Evolutionary conservation across 2,329 filamentous ascomycete genomes (phyloP).

Genomic region (Clonostachys chloroleuca): DNA sequence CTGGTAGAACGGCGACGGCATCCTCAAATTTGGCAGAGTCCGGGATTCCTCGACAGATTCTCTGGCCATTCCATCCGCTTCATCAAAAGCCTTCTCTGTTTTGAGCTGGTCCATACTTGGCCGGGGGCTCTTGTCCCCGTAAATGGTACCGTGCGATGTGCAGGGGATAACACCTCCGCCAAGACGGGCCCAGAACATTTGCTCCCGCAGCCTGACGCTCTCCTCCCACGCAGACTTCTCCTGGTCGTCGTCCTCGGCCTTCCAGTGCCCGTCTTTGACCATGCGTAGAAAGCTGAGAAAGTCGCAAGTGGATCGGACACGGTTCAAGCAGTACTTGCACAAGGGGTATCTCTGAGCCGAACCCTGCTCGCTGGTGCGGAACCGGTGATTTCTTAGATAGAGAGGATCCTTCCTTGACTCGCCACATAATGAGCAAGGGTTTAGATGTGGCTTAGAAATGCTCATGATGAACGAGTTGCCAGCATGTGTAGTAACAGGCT

Average conservation of each 20-base stretch:
- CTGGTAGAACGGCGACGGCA: too few relatives aligned
- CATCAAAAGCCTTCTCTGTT: not conserved
- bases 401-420: slow-evolving; percentile 68
- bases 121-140: slow-evolving; percentile 7
- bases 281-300: slow-evolving; percentile 89
- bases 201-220: slow-evolving; percentile 80
- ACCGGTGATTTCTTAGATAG: slow-evolving; percentile 78
- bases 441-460: slow-evolving; percentile 48
- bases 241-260: slow-evolving; percentile 75
- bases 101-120: slow-evolving; percentile 6
- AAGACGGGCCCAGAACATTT: slow-evolving; percentile 95
- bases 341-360: slow-evolving; percentile 85
- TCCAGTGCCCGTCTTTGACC: slow-evolving; percentile 89
- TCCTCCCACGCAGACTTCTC: slow-evolving; percentile 94
- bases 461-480: slow-evolving; percentile 39
- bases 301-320: slow-evolving; percentile 84
- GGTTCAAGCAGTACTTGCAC: slow-evolving; percentile 80
- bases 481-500: slow-evolving; percentile 64
- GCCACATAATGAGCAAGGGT: slow-evolving; percentile 83
- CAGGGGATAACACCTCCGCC: slow-evolving; percentile 82
- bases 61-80: not conserved
- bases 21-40: too few relatives aligned
- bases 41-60: too few relatives aligned
- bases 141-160: too few relatives aligned
- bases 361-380: slow-evolving; percentile 82